A percentile compares a stretch with the other conserved stretches of the same genome.
Conservation (phyloP, 768 basidiomycete genomes). For the Amanita muscaria region DNA sequence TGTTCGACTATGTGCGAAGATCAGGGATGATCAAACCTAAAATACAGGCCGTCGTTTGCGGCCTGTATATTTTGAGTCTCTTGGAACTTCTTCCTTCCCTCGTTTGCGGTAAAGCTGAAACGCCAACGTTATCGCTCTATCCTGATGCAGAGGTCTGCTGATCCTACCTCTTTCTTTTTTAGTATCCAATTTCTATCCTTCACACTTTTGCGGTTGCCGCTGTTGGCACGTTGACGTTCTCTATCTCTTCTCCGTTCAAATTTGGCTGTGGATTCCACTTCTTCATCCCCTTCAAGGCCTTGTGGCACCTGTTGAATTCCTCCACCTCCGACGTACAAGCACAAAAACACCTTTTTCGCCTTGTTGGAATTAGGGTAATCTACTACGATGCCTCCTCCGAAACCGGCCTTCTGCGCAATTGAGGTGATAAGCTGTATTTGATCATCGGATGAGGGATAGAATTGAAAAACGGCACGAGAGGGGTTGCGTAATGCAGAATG, state of each 20-base stretch:
- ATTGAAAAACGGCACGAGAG: conserved; percentile 81
- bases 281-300: conserved; percentile 65
- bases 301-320: conserved; percentile 58
- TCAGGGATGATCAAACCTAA: conserved; percentile 29
- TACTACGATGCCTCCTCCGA: conserved; percentile 92
- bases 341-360: conserved; percentile 90
- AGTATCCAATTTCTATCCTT: conserved; percentile 90
- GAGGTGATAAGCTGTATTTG: conserved; percentile 93
- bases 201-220: conserved; percentile 58
- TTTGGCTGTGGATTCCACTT: conserved; percentile 44
- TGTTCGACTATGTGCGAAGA: conserved; percentile 9
- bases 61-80: conserved; percentile 87
- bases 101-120: conserved; percentile 70
- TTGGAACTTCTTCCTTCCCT: conserved; percentile 78
- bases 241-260: conserved; percentile 78
- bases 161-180: conserved; percentile 85
- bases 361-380: conserved; percentile 98
- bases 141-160: background rate
- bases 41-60: conserved; percentile 77
- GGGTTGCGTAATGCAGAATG: conserved; percentile 82
- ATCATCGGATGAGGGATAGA: conserved; percentile 96
- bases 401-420: conserved; percentile 89
- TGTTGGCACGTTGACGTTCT: conserved; percentile 45
- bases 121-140: background rate
- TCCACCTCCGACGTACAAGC: conserved; percentile 82